Evolutionary conservation across 2,329 filamentous ascomycete genomes (phyloP), one percentile per base, ranked within the genome.

Genomic region (Chrysosporium keratinophilum): DNA sequence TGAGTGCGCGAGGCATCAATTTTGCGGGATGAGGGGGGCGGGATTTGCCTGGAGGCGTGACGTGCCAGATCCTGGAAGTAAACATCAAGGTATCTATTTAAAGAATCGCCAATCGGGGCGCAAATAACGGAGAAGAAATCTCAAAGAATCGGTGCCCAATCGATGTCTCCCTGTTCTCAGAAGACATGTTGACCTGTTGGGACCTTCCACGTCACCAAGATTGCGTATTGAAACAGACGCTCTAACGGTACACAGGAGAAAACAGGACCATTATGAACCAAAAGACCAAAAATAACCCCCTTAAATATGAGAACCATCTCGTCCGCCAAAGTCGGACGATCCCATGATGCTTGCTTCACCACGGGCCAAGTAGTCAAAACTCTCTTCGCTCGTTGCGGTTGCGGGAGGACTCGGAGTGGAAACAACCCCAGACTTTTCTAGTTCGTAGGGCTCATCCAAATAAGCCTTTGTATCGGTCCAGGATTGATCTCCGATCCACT

Each of bases 301-400:
- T 23, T 42, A 43, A 37, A 54, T 15, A 42, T 34, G 35, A 43
- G 43, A 48, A 42, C 50, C 33, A 52, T 52, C 43, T 48, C 14
- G 33, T 35, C 43, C 31, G 37, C 20, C 41, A 47, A 41, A 23
- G 20, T 47, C 40, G 37, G 45, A 54, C 35, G 37, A 43, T 40
- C 50, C 45, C 44, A 70, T 41, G 44, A 73, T 65, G 57, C 71
- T 74, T 46, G 72, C 72, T 62, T 74, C 72, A 3, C 70, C 70
- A 50, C 65, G 65, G 4, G 68, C 67, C 51, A 74, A 61, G 56
- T 73, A 61, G 63, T 75, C 72, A 62, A 75, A 75, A 58, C 73
- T 75, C 58, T 74, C 73, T 58, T 75, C 71, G 54, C 73, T 75
- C 15, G 69, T 68, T 20, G 65, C 65, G 46, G 71, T 73, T 46